A percentile compares a stretch with the other conserved stretches of the same genome.
phyloP scores from a whole-genome alignment of 169 alveolate genomes.

The Hepatocystis sp. region DNA sequence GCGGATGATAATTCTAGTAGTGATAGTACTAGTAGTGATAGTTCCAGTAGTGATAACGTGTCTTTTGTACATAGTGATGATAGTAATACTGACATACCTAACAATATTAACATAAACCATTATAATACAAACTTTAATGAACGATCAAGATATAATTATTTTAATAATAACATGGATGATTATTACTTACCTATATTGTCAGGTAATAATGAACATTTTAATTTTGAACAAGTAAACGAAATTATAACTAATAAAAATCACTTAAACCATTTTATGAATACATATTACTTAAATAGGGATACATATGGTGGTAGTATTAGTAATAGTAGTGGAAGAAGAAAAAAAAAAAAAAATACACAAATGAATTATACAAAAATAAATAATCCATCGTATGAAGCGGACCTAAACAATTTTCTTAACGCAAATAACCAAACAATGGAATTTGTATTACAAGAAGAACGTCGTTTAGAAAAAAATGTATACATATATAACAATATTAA shows the following conservation, averaged over 20 bases:
- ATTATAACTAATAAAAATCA: slow-evolving; percentile 20
- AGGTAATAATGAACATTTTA: slow-evolving; percentile 3
- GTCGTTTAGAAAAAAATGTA: slow-evolving; percentile 23
- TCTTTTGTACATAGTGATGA: no score
- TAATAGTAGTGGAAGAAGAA: neutral
- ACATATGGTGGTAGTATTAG: neutral
- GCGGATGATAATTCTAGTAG: neutral
- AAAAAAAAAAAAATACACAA: neutral
- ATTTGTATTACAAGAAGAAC: neutral
- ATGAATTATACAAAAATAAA: no score
- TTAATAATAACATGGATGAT: neutral
- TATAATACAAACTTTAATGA: no score
- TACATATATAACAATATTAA: slow-evolving; percentile 63
- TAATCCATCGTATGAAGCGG: neutral
- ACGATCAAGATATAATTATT: no score
- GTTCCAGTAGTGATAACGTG: no score
- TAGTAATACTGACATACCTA: no score
- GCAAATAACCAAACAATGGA: neutral
- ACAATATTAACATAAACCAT: no score
- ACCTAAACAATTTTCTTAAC: neutral
- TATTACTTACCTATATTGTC: no score
- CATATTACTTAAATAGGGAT: slow-evolving; percentile 25
- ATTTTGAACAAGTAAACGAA: slow-evolving; percentile 35
- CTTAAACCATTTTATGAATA: slow-evolving; percentile 9
- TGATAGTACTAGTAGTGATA: neutral